These are phyloP conservation scores for Radiomyces spectabilis DNA, from an alignment of 192 early-diverging fungal species.

Conservation along the genomic window DNA sequence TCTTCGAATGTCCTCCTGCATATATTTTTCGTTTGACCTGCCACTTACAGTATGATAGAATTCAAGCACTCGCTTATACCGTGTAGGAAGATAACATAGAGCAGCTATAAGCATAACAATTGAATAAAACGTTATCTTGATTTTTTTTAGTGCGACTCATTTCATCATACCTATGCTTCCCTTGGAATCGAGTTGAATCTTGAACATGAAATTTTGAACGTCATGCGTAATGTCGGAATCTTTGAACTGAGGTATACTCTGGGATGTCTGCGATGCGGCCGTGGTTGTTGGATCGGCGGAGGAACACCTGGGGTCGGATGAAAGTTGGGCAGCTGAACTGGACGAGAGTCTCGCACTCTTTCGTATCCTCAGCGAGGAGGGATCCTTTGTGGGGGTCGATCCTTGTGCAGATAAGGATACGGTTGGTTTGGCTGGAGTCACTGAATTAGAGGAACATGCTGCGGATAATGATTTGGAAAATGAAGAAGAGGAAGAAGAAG, in stretches of 20 bases:
- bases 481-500: no score
- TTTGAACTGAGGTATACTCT: no score
- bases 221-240: slow-evolving; percentile 15
- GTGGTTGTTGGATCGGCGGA: no score
- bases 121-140: neutral
- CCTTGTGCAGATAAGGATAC: no score
- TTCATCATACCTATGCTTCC: slow-evolving; percentile 1
- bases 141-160: neutral
- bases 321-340: no score
- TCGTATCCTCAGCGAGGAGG: no score
- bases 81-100: slow-evolving; percentile 10
- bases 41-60: slow-evolving; percentile 17
- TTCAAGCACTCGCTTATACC: slow-evolving; percentile 5
- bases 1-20: neutral
- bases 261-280: no score
- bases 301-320: no score
- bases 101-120: slow-evolving; percentile 10
- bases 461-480: no score
- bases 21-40: neutral
- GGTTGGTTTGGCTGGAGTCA: no score
- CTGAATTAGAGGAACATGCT: no score
- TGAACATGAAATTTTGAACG: slow-evolving; percentile 10
- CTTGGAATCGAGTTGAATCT: slow-evolving; percentile 3
- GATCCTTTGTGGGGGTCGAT: no score
- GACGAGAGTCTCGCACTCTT: neutral